Conservation (phyloP, 805 yeast species). For the Monosporozyma aquatica region DNA sequence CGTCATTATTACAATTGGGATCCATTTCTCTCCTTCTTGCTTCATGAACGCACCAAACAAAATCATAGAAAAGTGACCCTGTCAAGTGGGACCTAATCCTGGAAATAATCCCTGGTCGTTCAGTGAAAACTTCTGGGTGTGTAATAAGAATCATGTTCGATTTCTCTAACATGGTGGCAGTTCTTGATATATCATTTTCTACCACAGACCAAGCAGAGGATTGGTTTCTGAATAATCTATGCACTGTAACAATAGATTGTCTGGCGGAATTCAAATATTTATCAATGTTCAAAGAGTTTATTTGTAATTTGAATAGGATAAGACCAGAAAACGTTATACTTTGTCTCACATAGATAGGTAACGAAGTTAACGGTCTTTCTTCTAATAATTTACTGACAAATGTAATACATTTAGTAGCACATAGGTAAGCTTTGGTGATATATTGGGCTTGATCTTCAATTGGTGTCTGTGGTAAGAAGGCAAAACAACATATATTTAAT, state of each 20-base stretch:
- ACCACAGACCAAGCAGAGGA: conserved; percentile 80
- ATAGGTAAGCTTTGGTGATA: conserved; percentile 68
- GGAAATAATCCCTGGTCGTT: conserved; percentile 65
- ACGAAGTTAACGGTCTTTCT: conserved; percentile 61
- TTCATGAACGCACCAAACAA: conserved; percentile 91
- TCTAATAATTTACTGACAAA: conserved; percentile 64
- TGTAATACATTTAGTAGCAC: conserved; percentile 77
- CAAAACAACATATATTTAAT: conserved; percentile 77
- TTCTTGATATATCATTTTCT: conserved; percentile 81
- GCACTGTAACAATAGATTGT: conserved; percentile 89
- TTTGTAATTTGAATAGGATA: conserved; percentile 68
- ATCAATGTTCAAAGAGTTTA: conserved; percentile 60
- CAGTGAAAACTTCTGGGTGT: conserved; percentile 73
- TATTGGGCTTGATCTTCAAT: conserved; percentile 78
- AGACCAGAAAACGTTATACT: conserved; percentile 76
- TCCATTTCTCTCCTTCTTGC: conserved; percentile 65
- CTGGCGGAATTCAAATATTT: conserved; percentile 78
- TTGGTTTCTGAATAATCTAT: conserved; percentile 77
- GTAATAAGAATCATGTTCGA: conserved; percentile 79
- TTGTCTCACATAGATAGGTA: conserved; percentile 81
- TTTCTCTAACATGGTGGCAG: conserved; percentile 84
- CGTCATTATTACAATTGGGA: conserved; percentile 28
- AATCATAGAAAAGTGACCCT: conserved; percentile 82
- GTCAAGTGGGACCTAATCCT: conserved; percentile 89
- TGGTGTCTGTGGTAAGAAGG: conserved; percentile 85